Percentiles rank a stretch among this genome's conserved stretches.
Conservation (phyloP, 2,329 filamentous ascomycete species). For the Dactylellina sp. region DNA sequence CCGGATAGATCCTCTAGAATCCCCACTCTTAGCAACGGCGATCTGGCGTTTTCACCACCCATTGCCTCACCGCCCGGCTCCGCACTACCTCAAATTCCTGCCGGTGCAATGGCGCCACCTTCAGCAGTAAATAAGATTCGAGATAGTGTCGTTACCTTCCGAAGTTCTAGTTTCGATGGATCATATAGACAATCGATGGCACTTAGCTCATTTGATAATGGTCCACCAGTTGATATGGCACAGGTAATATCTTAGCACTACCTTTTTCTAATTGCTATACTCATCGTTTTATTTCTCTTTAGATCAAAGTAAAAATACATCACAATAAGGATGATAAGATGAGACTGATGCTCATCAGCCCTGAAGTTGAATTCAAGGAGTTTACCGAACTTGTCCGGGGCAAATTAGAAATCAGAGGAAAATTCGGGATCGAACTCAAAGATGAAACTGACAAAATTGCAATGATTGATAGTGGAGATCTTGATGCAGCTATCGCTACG, state of each 20-base stretch:
- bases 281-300: slow-evolving; percentile 61
- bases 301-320: slow-evolving; percentile 86
- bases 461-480: slow-evolving; percentile 93
- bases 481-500: slow-evolving; percentile 84
- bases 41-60: slow-evolving; percentile 26
- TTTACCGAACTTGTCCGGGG: slow-evolving; percentile 82
- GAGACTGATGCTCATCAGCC: slow-evolving; percentile 87
- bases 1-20: slow-evolving; percentile 71
- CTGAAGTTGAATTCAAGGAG: slow-evolving; percentile 78
- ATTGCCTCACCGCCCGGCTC: slow-evolving; percentile 27
- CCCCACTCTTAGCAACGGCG: slow-evolving; percentile 64
- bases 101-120: slow-evolving; percentile 66
- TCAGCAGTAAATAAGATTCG: slow-evolving; percentile 38
- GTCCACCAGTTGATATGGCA: slow-evolving; percentile 35
- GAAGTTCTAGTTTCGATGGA: slow-evolving; percentile 63
- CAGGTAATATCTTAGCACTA: slow-evolving; percentile 29
- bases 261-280: background rate
- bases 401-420: slow-evolving; percentile 82
- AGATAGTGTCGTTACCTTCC: slow-evolving; percentile 39
- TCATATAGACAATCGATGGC: slow-evolving; percentile 60
- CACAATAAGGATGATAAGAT: slow-evolving; percentile 82
- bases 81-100: slow-evolving; percentile 18
- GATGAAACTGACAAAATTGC: slow-evolving; percentile 96
- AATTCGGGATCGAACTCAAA: slow-evolving; percentile 87
- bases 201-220: slow-evolving; percentile 54